These are phyloP conservation scores for Nasturtium officinale DNA, from an alignment of 345 rosid genomes.

Conservation along the genomic window DNA sequence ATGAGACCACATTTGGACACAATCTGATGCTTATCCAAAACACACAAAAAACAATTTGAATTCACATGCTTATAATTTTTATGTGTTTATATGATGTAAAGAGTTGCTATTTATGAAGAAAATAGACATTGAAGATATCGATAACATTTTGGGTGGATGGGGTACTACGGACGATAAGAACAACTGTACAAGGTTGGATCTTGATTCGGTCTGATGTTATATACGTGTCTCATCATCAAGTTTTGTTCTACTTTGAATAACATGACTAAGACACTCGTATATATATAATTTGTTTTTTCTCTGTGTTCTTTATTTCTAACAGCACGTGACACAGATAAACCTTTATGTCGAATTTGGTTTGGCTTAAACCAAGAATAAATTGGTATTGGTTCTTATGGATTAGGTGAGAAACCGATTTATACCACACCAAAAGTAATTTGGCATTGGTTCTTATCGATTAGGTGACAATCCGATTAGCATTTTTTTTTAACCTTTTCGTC, in stretches of 20 bases:
- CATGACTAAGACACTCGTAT: constrained; percentile 35
- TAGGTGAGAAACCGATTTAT: not conserved
- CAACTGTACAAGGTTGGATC: constrained; percentile 8
- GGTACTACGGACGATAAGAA: constrained; percentile 34
- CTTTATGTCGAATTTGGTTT: not conserved
- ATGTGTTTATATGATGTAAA: constrained; percentile 1
- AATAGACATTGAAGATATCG: not conserved
- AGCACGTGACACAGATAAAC: not conserved
- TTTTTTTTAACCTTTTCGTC: no score
- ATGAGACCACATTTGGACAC: not conserved
- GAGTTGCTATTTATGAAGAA: not conserved
- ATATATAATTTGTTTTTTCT: no score
- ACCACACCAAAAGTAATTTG: no score
- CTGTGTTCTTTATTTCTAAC: not conserved
- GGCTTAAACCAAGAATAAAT: not conserved
- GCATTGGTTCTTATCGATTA: no score
- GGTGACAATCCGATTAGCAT: not conserved
- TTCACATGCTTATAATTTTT: not conserved
- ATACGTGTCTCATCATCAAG: constrained; percentile 30
- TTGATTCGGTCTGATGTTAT: constrained; percentile 4
- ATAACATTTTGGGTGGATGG: constrained; percentile 20
- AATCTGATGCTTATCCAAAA: constrained; percentile 27
- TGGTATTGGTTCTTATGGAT: not conserved
- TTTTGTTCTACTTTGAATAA: constrained; percentile 6
- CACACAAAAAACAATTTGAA: not conserved